phyloP scores from a whole-genome alignment of 164 flowering plant species.

The Sextonia rubra region DNA sequence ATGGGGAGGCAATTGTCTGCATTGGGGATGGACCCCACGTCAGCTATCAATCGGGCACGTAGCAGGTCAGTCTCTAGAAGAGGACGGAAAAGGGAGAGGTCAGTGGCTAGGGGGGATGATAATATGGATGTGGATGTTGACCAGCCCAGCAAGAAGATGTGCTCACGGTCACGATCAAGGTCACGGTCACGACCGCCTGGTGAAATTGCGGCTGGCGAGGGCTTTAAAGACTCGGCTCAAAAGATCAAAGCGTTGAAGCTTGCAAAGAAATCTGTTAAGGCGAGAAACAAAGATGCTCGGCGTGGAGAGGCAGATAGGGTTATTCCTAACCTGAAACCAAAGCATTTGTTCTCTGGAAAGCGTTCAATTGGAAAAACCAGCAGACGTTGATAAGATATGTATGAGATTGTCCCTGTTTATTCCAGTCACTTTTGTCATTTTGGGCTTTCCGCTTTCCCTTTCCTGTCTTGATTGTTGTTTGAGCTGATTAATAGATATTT shows the following conservation, averaged over 20 bases:
- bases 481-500: no score
- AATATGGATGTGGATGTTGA: slow-evolving; percentile 56
- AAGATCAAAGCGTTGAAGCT: slow-evolving; percentile 52
- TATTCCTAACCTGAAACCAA: slow-evolving; percentile 73
- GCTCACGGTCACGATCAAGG: slow-evolving; percentile 45
- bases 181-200: slow-evolving; percentile 59
- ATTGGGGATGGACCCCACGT: slow-evolving; percentile 67
- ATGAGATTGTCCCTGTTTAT: no score
- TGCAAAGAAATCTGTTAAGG: slow-evolving; percentile 44
- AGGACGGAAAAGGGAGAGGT: slow-evolving; percentile 82
- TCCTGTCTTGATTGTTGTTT: no score
- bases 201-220: slow-evolving; percentile 79
- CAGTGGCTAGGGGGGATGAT: slow-evolving; percentile 32
- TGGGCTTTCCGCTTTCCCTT: no score
- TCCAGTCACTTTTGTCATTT: no score
- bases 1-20: slow-evolving; percentile 85
- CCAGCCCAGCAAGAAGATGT: slow-evolving; percentile 44
- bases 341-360: slow-evolving; percentile 82
- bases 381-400: slow-evolving; percentile 37
- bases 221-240: slow-evolving; percentile 62
- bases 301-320: slow-evolving; percentile 91
- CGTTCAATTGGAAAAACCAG: slow-evolving; percentile 68
- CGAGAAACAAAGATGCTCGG: slow-evolving; percentile 81
- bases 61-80: slow-evolving; percentile 46
- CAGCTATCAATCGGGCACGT: slow-evolving; percentile 61